Percentiles rank a stretch among this genome's conserved stretches.
Evolutionary conservation across 352 stramenopile genomes (phyloP).

Genomic region (Phytophthora colocasiae): DNA sequence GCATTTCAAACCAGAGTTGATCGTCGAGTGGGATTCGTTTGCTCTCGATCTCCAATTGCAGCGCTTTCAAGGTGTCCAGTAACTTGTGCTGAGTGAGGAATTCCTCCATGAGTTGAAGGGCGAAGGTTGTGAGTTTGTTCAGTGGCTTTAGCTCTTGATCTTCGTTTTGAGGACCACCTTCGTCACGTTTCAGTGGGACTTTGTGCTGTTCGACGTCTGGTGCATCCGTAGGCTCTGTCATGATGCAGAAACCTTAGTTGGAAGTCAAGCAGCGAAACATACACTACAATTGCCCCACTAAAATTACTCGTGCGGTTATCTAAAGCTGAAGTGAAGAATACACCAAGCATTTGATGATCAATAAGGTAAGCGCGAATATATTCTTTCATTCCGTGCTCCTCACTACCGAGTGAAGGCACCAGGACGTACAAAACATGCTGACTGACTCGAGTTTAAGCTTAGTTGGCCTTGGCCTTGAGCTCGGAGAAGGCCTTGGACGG

Average conservation of each 20-base stretch:
- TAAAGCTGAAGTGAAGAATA: background rate
- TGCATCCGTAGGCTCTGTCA: slow-evolving; percentile 2
- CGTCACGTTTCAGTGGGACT: slow-evolving; percentile 5
- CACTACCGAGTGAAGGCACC: background rate
- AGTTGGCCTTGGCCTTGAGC: slow-evolving; percentile 76
- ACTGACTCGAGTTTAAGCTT: slow-evolving; percentile 39
- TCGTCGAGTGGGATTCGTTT: slow-evolving; percentile 27
- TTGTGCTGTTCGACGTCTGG: slow-evolving; percentile 3
- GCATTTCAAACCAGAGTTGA: slow-evolving; percentile 71
- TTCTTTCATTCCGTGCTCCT: slow-evolving; percentile 22
- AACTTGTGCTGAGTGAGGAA: slow-evolving; percentile 59
- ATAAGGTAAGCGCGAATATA: slow-evolving; percentile 43
- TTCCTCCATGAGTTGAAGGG: slow-evolving; percentile 65
- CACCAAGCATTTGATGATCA: slow-evolving; percentile 26
- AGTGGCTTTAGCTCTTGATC: slow-evolving; percentile 6
- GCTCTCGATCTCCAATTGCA: slow-evolving; percentile 53
- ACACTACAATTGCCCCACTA: slow-evolving; percentile 3
- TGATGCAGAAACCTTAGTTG: background rate
- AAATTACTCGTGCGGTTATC: slow-evolving; percentile 4
- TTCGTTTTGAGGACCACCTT: slow-evolving; percentile 19
- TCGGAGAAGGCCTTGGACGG: slow-evolving; percentile 61
- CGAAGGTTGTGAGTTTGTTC: slow-evolving; percentile 48
- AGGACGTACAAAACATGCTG: slow-evolving; percentile 29
- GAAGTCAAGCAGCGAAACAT: background rate
- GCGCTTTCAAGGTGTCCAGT: slow-evolving; percentile 28